Base-by-base conservation (phyloP, 1,139 yeast species). In the Chernovozyma aurita region DNA sequence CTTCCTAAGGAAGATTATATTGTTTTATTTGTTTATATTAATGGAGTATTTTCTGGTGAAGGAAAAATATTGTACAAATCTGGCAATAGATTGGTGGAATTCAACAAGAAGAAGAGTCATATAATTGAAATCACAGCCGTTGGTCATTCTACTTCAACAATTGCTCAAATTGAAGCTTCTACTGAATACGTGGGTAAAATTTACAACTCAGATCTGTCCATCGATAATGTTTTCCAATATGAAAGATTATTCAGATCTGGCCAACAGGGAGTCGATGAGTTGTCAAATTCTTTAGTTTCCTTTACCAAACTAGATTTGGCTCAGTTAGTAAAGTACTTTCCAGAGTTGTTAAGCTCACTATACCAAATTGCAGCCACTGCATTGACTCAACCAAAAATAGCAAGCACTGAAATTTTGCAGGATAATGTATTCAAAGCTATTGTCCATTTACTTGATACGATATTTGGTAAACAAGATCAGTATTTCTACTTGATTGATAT, bases 121-220 rank as follows among this genome's bases (percentile, higher is more conserved):
- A 49, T 55, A 17, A 49, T 68, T 39, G 72, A 66, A 38, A 58
- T 70, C 28, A 46, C 52, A 16, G 63, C 73, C 3, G 52, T 58
- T 25, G 47, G 53, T 25, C 64, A 62, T 44, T 16, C 28, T 7
- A 51, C 53, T 50, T 32, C 64, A 20, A 62, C 71, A 15, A 62
- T 72, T 47, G 85, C 79, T 6, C 62, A 69, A 30, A 62, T 82
- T 37, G 84, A 80, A 45, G 49, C 84, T 16, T 65, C 74, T 26
- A 67, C 86, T 1, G 80, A 76, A 40, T 85, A 85, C 53, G 78
- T 81, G 40, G 95, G 96, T 21, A 80, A 76, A 46, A 60, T 67
- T 13, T 83, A 66, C 59, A 85, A 84, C 50, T 64, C 79, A 15
- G 88, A 83, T 45, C 45, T 63, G 17, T 64, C 82, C 4, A 69